phyloP scores from a whole-genome alignment of 1,284 basidiomycete genomes.

The Earliella scabrosa region DNA sequence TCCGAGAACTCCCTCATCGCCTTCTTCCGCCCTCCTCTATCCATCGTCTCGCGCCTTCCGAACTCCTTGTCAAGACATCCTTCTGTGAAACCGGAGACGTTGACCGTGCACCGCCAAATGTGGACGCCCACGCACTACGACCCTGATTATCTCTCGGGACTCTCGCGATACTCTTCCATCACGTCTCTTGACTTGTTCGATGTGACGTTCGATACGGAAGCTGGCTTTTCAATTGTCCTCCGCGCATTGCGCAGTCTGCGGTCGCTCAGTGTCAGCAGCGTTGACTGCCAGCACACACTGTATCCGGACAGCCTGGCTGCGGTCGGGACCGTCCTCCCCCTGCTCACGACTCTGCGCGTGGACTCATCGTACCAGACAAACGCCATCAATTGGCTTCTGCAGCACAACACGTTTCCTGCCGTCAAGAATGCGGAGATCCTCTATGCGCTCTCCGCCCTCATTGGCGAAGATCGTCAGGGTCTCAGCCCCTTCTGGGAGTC shows the following conservation, averaged over 20 bases:
- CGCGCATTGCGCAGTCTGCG: conserved; percentile 5
- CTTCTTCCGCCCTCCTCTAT: conserved; percentile 14
- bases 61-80: conserved; percentile 1
- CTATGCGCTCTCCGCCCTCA: conserved; percentile 9
- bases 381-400: conserved; percentile 15
- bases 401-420: conserved; percentile 6
- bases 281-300: conserved; percentile 16
- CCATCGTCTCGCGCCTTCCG: conserved; percentile 16
- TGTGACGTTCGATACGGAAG: conserved; percentile 17
- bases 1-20: conserved; percentile 19
- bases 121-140: conserved; percentile 19
- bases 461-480: not conserved
- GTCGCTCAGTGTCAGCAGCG: conserved; percentile 4
- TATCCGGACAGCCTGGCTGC: not conserved
- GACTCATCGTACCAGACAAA: conserved; percentile 5
- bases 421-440: conserved; percentile 3
- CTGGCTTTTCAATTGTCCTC: conserved; percentile 18
- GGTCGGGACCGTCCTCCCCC: conserved; percentile 6
- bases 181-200: conserved; percentile 18
- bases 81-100: not conserved
- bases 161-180: conserved; percentile 13
- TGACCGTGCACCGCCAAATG: conserved; percentile 12
- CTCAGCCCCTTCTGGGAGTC: conserved; percentile 15
- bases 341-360: conserved; percentile 5
- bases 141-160: conserved; percentile 11